Base-by-base conservation (phyloP, 1,284 basidiomycete species). In the Fomitiporia mediterranea region DNA sequence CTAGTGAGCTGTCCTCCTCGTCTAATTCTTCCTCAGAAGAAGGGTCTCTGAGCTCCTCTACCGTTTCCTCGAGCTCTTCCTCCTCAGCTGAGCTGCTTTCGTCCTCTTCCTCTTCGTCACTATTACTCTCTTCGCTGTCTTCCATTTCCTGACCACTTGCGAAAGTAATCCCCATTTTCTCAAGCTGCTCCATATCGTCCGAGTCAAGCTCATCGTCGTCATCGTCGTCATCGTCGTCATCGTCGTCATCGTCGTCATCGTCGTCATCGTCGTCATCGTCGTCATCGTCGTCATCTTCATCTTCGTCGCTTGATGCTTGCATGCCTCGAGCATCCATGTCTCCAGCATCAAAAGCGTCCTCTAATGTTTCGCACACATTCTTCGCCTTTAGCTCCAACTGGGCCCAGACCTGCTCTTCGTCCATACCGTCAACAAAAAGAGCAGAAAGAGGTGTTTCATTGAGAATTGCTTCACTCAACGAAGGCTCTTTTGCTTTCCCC, bases 351-450 rank as follows among this genome's bases (percentile, higher is more conserved):
- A 88, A 70, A 28, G 78, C 76, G 51, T 76, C 74, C 37, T 82
- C 77, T 43, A 91, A 72, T 59, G 86, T 76, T 51, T 81, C 76
- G 61, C 87, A 89, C 23, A 91, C 70, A 53, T 75, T 80, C 61
- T 82, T 80, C 25, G 84, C 73, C 47, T 89, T 77, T 48, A 96
- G 74, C 66, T 97, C 94, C 51, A 96, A 70, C 70, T 97, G 96
- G 47, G 87, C 84, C 96, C 96, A 99, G 25, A 98, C 75, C 69
- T 97, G 94, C 57, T 92, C 90, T 21, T 83, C 79, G 63, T 86
- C 85, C 82, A 97, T 87, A n/a, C 81, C 86, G n/a, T 92, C 83
- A 9, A 85, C 76, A 58, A 86, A 88, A 19, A 98, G 80, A 51
- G 81, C 81, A 1, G 81, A 72, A 2, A 98, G 72, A 3, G 93